Percentiles rank a stretch among this genome's conserved stretches.
Evolutionary conservation across 2,329 filamentous ascomycete species (phyloP).

Genomic region (Furcasterigmium furcatum): DNA sequence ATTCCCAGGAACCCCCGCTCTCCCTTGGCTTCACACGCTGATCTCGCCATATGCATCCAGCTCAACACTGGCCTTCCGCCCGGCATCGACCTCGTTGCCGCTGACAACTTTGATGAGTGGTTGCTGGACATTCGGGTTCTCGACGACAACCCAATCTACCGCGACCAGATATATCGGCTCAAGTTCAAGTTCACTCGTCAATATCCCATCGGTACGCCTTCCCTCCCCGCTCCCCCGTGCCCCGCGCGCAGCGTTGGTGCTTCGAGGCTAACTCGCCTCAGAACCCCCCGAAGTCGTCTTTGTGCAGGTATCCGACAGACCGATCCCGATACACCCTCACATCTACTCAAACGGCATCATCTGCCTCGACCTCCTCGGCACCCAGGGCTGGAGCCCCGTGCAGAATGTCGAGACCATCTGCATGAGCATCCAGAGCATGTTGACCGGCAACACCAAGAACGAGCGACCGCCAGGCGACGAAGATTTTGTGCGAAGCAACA

Average conservation of each 20-base stretch:
- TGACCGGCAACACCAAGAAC: constrained; percentile 90
- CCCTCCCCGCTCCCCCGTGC: background rate
- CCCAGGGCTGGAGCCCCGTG: constrained; percentile 90
- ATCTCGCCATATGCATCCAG: constrained; percentile 1
- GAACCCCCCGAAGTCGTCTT: constrained; percentile 96
- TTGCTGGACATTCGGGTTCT: constrained; percentile 87
- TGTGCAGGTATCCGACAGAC: constrained; percentile 57
- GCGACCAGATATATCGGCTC: constrained; percentile 74
- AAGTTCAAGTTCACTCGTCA: constrained; percentile 80
- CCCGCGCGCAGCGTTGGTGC: too few species aligned
- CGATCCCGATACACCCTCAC: constrained; percentile 92
- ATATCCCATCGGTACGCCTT: constrained; percentile 80
- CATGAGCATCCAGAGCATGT: constrained; percentile 97
- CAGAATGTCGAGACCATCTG: constrained; percentile 96
- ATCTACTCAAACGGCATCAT: constrained; percentile 99
- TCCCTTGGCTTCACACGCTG: constrained; percentile 4
- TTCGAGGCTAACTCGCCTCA: constrained; percentile 34
- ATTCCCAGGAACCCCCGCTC: too few species aligned
- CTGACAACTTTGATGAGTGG: constrained; percentile 87
- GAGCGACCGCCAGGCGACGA: constrained; percentile 88
- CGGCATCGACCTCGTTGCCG: constrained; percentile 74
- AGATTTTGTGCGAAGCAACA: constrained; percentile 81
- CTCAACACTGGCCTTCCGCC: constrained; percentile 51
- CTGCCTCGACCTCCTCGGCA: constrained; percentile 87
- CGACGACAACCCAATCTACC: constrained; percentile 86